Evolutionary conservation across 139 green algal species (phyloP).

Genomic region (Micromonas pusilla): DNA sequence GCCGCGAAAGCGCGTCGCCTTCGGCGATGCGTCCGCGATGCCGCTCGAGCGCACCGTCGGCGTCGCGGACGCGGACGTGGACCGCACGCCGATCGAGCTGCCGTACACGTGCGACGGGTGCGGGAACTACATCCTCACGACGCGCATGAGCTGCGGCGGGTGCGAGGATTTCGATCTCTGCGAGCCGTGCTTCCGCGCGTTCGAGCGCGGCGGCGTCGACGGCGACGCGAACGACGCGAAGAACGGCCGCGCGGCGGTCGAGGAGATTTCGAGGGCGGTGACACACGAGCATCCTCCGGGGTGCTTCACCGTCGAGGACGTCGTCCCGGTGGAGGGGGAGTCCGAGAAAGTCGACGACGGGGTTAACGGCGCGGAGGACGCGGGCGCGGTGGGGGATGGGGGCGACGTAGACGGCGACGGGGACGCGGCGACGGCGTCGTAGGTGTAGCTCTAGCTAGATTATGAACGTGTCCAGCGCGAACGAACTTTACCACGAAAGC

Average conservation of each 20-base stretch:
- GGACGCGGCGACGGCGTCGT: too few species aligned
- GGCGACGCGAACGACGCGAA: not conserved
- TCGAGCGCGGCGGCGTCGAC: not conserved
- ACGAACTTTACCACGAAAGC: too few species aligned
- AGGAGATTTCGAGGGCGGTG: too few species aligned
- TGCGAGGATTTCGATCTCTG: not conserved
- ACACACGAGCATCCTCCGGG: too few species aligned
- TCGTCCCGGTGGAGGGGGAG: too few species aligned
- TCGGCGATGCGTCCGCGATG: not conserved
- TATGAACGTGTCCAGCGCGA: too few species aligned
- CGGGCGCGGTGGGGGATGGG: too few species aligned
- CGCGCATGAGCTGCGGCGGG: not conserved
- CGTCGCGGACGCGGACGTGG: not conserved
- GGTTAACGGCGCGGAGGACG: too few species aligned
- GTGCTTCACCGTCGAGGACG: too few species aligned
- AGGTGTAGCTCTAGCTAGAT: too few species aligned
- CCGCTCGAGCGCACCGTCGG: not conserved
- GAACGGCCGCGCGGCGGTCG: not conserved
- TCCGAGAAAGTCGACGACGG: too few species aligned
- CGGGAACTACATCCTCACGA: not conserved
- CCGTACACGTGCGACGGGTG: not conserved
- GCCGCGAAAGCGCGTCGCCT: not conserved
- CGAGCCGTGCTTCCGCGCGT: not conserved
- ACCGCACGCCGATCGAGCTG: not conserved
- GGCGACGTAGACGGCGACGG: too few species aligned